Evolutionary conservation across 2,329 filamentous ascomycete species (phyloP), one percentile per base, ranked within the genome.

Genomic region (Diaporthe capsici): DNA sequence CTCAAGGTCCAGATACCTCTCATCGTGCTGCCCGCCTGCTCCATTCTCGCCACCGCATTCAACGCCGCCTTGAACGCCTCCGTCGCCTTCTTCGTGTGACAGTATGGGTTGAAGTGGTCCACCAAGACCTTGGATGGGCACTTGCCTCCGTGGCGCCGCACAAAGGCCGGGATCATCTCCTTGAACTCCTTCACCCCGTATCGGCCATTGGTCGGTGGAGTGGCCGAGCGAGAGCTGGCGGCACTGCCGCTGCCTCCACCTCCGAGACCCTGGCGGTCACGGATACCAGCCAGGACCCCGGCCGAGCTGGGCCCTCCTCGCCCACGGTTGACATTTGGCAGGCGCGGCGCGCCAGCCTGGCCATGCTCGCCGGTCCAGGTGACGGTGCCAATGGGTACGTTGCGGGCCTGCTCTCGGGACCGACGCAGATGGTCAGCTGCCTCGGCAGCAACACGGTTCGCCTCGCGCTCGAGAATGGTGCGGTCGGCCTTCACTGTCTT

Each of bases 361-460:
- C 96, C 96, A 63, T 94, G 92, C 79, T 94, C 91, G 1, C 97
- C 96, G 0, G 96, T 98, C 96, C 96, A 98, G 0, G 96, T 98
- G 12, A 97, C 94, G 0, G 94, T 95, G 10, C 96, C 96, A 44
- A 95, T 92, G 0, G 94, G 94, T 1, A 96, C 87, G 12, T 87
- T 89, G 15, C 92, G 89, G 3, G 96, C 95, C 42, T 93, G 89
- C 81, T 96, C 91, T 57, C 91, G 92, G 13, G 95, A 92, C 76
- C 91, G 91, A 42, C 92, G 91, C 2, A 98, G 90, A 78, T 95
- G 93, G 31, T 90, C 90, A 0, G 95, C 95, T 2, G 96, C 96
- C 80, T 94, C 88, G 0, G 93, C 91, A 3, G 95, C 96, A 3
- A 97, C 91, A 51, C 92, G 90, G 80, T 93, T 93, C 0, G 96